Base-by-base conservation (phyloP, 805 yeast species). In the Kuraishia floccosa region DNA sequence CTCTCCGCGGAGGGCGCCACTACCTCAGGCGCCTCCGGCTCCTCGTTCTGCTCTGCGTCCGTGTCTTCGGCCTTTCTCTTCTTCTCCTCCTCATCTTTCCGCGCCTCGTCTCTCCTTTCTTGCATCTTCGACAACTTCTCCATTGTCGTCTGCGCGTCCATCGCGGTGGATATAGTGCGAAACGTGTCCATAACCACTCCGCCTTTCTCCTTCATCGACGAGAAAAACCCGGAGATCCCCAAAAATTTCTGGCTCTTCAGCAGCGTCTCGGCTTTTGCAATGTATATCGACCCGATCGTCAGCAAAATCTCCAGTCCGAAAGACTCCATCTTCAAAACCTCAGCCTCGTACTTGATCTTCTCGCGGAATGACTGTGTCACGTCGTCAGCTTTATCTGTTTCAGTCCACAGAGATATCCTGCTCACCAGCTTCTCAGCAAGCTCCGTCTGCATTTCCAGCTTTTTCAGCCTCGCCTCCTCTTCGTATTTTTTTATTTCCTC, bases 291-390 rank as follows among this genome's bases (percentile, higher is more conserved):
- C 13, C 97, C 96, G 38, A 91, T 79, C 13, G 89, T 60, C 41
- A 79, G 86, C 40, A 89, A 60, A 30, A 91, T 63, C 55, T 89
- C 94, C 30, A 89, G 56, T 10, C 99, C 99, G 58, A 91, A 91
- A 32, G 95, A 83, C 63, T 91, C 98, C 68, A 85, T 72, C 53
- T 91, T 91, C 49, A 91, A 61, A 38, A 81, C 81, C 41, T 81
- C 87, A 27, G 81, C 70, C 47, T 82, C 91, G 33, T 60, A 58
- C 24, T 58, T 54, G 18, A 82, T 58, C 40, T 73, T 72, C 9
- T 44, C 43, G n/a, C 51, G 56, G 46, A 71, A 80, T 0, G 79
- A 65, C 5, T 53, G 50, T 31, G 78, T 63, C 24, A 86, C 76
- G 20, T 74, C 83, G 0, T 58, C 60, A 31, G 72, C 76, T 42